These are phyloP conservation scores for Solanum medicagineum DNA, from an alignment of 257 asterid species.

Conservation along the genomic window DNA sequence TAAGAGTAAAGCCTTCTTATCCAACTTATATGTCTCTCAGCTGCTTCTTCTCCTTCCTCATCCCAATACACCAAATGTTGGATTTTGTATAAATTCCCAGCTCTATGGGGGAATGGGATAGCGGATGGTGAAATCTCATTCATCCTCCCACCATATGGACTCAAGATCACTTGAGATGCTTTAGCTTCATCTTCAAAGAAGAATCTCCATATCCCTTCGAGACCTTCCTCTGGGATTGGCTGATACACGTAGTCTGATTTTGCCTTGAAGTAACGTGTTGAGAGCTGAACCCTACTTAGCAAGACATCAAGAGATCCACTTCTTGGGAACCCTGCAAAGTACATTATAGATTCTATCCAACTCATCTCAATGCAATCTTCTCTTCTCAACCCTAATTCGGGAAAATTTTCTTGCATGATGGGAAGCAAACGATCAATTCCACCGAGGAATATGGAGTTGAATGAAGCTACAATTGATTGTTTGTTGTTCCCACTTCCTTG, in stretches of 20 bases:
- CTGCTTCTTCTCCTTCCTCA: background rate
- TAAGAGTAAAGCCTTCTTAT: slow-evolving; percentile 1
- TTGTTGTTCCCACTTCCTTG: background rate
- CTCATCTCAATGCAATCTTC: slow-evolving; percentile 1
- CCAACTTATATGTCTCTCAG: slow-evolving; percentile 1
- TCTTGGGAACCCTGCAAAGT: background rate
- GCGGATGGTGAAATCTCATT: background rate
- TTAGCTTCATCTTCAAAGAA: background rate
- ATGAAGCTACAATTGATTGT: background rate
- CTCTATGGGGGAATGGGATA: slow-evolving; percentile 2
- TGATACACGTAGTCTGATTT: slow-evolving; percentile 1
- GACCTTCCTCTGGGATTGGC: background rate
- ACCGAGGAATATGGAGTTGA: background rate
- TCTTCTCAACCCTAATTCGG: background rate
- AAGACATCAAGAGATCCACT: background rate
- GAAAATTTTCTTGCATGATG: background rate
- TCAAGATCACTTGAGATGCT: background rate
- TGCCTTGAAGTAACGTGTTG: background rate
- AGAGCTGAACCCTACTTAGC: background rate
- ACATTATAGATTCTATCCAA: background rate
- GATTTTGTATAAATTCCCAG: background rate
- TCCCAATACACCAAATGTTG: background rate
- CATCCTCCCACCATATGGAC: slow-evolving; percentile 3
- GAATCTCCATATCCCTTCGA: background rate
- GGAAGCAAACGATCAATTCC: background rate